Base-by-base conservation (phyloP, 495 filamentous ascomycete species). In the Durotheca rogersii region DNA sequence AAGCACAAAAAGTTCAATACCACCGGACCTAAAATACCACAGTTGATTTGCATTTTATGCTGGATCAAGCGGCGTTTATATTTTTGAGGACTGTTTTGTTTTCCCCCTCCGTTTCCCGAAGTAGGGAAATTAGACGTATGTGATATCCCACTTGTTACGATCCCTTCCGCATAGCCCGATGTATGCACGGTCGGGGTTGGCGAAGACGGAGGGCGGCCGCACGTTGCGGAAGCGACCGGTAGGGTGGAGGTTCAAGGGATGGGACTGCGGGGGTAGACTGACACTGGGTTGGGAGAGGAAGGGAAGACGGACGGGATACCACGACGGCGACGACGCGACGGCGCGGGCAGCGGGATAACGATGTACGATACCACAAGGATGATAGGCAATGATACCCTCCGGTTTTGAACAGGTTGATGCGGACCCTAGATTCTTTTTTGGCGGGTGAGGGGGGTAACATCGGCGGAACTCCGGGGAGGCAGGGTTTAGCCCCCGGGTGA, bases 361-460 rank as follows among this genome's bases (percentile, higher is more conserved):
- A 36, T 65, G 62, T 65, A 65, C 54, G 55, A 65, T 65, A 61
- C 47, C 55, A 47, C 55, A 58, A 45, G 50, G 47, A 60, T 55
- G 59, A 65, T 53, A 60, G 51, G 59, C 62, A 62, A 65, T 62
- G 62, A 66, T 66, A 66, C 62, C 60, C 62, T 58, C 62, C 58
- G 53, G 43, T 65, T 65, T 53, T 39, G 47, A 62, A 27, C 36
- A 31, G 6, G 4, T 9, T 9, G 23, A 27, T 9, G 23, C 9
- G 4, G 23, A 27, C 23, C 4, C 9, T 27, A 9, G 23, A 27
- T n/a, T n/a, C n/a, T n/a, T n/a, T n/a, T n/a, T n/a, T 27, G 23
- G 23, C 9, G 23, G 23, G 23, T 27, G 23, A 27, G 9, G 9
- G 9, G 23, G 9, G 23, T n/a, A n/a, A n/a, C n/a, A n/a, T n/a